Evolutionary conservation across 148 eudicot genomes (phyloP).

Genomic region (Rhododendron mucronatum): DNA sequence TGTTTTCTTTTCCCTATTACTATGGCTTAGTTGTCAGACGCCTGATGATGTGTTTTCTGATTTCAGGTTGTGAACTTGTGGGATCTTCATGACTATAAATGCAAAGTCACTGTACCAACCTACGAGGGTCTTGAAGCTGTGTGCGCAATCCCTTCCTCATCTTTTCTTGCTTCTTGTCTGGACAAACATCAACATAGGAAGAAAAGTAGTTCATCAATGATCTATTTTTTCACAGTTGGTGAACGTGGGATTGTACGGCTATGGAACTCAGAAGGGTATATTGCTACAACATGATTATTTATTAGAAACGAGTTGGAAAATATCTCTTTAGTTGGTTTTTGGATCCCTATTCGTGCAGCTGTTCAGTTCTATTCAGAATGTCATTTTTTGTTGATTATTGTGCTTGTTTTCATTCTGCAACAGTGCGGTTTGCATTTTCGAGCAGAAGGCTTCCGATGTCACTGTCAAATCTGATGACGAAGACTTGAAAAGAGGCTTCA

Average conservation of each 20-base stretch:
- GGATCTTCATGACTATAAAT: constrained; percentile 73
- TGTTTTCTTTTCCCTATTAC: not conserved
- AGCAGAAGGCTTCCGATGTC: constrained; percentile 87
- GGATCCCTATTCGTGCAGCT: constrained; percentile 1
- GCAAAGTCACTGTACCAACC: constrained; percentile 53
- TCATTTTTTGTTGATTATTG: not conserved
- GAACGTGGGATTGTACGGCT: constrained; percentile 92
- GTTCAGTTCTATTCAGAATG: not conserved
- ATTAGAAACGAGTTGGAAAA: not conserved
- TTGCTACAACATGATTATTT: constrained; percentile 11
- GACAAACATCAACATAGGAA: constrained; percentile 30
- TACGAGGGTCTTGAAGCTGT: constrained; percentile 83
- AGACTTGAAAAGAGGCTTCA: constrained; percentile 77
- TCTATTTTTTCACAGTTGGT: constrained; percentile 81
- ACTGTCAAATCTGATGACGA: constrained; percentile 56
- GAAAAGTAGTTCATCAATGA: constrained; percentile 31
- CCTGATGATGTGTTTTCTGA: constrained; percentile 1
- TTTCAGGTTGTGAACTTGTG: constrained; percentile 88
- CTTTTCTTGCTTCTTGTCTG: constrained; percentile 47
- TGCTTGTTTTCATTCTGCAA: constrained; percentile 25
- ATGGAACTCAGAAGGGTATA: constrained; percentile 86
- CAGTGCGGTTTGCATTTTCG: constrained; percentile 73
- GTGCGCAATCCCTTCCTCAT: constrained; percentile 50
- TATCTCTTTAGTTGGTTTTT: not conserved
- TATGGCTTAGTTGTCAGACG: not conserved